Evolutionary conservation across 257 asterid genomes (phyloP).

Genomic region (Nicotiana sylvestris): DNA sequence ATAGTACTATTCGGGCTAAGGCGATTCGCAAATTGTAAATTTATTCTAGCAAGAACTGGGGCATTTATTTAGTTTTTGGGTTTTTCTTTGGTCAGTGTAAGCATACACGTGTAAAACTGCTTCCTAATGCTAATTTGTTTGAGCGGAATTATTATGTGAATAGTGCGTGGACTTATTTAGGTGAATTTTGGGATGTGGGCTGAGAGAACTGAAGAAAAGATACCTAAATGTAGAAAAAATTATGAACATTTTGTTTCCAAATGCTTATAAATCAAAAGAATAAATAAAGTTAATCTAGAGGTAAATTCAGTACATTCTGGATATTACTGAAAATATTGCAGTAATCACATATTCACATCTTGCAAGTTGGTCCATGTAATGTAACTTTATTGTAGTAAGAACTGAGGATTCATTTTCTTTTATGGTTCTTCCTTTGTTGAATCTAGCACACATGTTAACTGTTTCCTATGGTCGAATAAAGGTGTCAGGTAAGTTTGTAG

Average conservation of each 20-base stretch:
- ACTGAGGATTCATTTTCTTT: neutral
- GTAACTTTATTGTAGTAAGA: constrained; percentile 1
- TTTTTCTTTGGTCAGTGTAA: neutral
- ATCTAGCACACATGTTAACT: neutral
- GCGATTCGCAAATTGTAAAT: neutral
- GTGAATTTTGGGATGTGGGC: neutral
- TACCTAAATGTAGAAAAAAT: neutral
- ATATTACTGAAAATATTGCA: neutral
- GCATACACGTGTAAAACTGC: neutral
- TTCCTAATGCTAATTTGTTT: neutral
- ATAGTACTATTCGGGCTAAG: neutral
- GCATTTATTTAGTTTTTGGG: neutral
- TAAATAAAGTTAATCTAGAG: neutral
- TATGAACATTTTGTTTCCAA: constrained; percentile 1
- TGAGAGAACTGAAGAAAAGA: neutral
- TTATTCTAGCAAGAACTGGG: neutral
- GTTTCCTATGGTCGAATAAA: neutral
- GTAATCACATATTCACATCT: neutral
- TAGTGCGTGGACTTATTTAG: neutral
- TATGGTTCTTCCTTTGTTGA: neutral
- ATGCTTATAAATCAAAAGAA: neutral
- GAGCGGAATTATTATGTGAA: neutral
- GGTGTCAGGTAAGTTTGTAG: neutral
- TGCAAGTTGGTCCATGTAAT: neutral
- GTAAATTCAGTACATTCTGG: neutral